Conservation (phyloP, 148 eudicot genomes). For the Nyssa sinensis region DNA sequence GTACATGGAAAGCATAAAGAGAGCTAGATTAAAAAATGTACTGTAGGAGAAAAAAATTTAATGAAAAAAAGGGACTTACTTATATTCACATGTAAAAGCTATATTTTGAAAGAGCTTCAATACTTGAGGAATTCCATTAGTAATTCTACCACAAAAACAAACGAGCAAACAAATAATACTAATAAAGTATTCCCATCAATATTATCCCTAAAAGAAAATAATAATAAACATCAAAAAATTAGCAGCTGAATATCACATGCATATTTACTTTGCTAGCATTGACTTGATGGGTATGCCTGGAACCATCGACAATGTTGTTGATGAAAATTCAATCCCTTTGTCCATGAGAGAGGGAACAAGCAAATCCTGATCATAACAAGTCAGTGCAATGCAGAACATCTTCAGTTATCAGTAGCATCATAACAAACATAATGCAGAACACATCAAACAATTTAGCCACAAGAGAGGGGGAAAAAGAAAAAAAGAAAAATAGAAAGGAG, state of each 20-base stretch:
- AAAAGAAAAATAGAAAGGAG: background rate
- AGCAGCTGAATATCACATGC: background rate
- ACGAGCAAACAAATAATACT: conserved; percentile 8
- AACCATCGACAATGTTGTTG: conserved; percentile 68
- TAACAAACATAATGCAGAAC: background rate
- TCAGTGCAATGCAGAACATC: background rate
- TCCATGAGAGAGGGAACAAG: conserved; percentile 85
- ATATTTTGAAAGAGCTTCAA: conserved; percentile 65
- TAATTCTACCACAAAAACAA: conserved; percentile 64
- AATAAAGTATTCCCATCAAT: conserved; percentile 9
- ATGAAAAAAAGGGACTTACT: conserved; percentile 49
- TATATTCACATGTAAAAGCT: conserved; percentile 90
- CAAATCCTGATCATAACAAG: conserved; percentile 53
- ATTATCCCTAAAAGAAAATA: background rate
- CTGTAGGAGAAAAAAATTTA: background rate
- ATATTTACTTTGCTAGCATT: conserved; percentile 90
- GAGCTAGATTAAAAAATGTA: background rate
- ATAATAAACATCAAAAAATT: conserved; percentile 4
- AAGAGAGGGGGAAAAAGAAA: background rate
- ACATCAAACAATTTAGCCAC: background rate
- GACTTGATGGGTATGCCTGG: conserved; percentile 96
- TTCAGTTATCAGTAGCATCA: background rate
- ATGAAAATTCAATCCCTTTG: conserved; percentile 73
- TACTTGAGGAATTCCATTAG: conserved; percentile 77
- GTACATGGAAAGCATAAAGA: background rate